phyloP scores from a whole-genome alignment of 257 asterid genomes.

The Eustoma russellianum region DNA sequence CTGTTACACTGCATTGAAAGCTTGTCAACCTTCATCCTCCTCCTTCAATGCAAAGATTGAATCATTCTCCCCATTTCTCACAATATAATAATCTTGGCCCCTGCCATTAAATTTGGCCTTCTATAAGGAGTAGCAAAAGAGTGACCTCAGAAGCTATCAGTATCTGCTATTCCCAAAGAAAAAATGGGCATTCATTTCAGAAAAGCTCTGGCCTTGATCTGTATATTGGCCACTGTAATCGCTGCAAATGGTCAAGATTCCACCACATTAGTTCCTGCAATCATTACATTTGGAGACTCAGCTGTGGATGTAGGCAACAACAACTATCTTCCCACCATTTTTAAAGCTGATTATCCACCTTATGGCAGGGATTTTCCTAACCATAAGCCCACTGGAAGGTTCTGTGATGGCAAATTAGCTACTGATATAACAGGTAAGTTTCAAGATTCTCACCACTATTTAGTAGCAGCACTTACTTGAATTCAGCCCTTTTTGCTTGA shows the following conservation, averaged over 20 bases:
- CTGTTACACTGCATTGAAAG: conserved; percentile 9
- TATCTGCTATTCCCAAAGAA: not conserved
- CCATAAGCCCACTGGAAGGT: conserved; percentile 69
- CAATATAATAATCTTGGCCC: too few relatives aligned
- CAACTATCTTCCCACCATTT: conserved; percentile 48
- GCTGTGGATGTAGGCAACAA: conserved; percentile 84
- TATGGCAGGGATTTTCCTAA: conserved; percentile 63
- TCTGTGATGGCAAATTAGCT: conserved; percentile 83
- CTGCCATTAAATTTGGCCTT: not conserved
- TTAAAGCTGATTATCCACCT: conserved; percentile 82
- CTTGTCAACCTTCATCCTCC: conserved; percentile 13
- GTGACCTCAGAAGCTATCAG: not conserved
- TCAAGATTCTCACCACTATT: too few relatives aligned
- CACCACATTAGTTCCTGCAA: conserved; percentile 54
- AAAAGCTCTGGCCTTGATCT: conserved; percentile 9
- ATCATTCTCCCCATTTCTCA: not conserved
- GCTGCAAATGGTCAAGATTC: conserved; percentile 34
- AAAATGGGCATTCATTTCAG: conserved; percentile 14
- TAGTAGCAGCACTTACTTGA: too few relatives aligned
- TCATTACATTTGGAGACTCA: conserved; percentile 80
- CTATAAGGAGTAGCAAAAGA: not conserved
- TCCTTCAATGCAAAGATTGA: conserved; percentile 15
- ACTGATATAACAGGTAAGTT: conserved; percentile 76
- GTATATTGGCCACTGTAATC: conserved; percentile 25
- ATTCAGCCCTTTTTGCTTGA: too few relatives aligned